These are phyloP conservation scores for Neonectria neomacrospora DNA, from an alignment of 2,329 filamentous ascomycete genomes.

Conservation along the genomic window DNA sequence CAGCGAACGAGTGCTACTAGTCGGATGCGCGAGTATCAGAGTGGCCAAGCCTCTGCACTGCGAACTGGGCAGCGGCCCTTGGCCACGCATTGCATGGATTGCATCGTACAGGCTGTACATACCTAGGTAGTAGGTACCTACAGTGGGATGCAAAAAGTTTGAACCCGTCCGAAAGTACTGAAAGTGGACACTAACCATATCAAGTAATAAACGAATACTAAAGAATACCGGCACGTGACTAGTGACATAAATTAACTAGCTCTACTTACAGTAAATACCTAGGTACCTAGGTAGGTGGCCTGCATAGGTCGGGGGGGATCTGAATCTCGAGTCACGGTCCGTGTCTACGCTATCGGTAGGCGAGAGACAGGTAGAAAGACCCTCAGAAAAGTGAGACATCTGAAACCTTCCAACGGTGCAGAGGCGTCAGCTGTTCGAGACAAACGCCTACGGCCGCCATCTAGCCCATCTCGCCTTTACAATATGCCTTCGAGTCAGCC, in stretches of 20 bases:
- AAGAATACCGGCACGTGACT: too few relatives aligned
- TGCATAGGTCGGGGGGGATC: slow-evolving; percentile 10
- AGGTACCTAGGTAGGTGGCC: too few relatives aligned
- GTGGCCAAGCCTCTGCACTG: slow-evolving; percentile 5
- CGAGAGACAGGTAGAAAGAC: background rate
- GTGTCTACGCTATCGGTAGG: background rate
- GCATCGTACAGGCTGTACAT: slow-evolving; percentile 9
- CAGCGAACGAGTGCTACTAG: background rate
- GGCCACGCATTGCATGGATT: slow-evolving; percentile 5
- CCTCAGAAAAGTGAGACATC: slow-evolving; percentile 4
- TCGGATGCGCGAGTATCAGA: slow-evolving; percentile 23
- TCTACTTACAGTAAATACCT: too few relatives aligned
- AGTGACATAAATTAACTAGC: too few relatives aligned
- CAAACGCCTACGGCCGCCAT: background rate
- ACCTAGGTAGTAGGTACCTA: too few relatives aligned
- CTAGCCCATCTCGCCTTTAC: background rate
- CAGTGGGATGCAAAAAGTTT: too few relatives aligned
- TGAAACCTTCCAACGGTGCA: slow-evolving; percentile 26
- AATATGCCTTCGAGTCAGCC: background rate
- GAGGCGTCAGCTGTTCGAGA: slow-evolving; percentile 11
- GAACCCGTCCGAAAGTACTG: too few relatives aligned
- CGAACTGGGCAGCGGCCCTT: slow-evolving; percentile 12
- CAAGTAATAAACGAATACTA: too few relatives aligned
- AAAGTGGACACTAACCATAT: too few relatives aligned
- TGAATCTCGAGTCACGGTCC: background rate